These are phyloP conservation scores for Solanum sparsipilum DNA, from an alignment of 257 asterid species.

Conservation along the genomic window DNA sequence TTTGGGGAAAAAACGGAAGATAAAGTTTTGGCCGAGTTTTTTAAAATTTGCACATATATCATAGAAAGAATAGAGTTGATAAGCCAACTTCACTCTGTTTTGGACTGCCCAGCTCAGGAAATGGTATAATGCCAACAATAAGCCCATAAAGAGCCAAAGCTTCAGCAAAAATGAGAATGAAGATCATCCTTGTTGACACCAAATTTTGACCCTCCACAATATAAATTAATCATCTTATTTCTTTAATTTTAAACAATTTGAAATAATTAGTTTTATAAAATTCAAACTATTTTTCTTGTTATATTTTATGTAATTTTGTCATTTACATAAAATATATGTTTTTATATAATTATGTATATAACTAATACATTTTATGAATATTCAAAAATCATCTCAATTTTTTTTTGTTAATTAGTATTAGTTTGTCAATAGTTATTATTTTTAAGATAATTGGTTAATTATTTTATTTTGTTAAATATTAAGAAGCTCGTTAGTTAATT, in stretches of 20 bases:
- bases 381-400: neutral
- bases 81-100: slow-evolving; percentile 13
- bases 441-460: neutral
- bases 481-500: neutral
- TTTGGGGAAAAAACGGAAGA: neutral
- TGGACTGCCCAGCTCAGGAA: slow-evolving; percentile 28
- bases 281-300: too few relatives aligned
- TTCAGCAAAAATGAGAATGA: slow-evolving; percentile 28
- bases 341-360: too few relatives aligned
- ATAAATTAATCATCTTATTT: too few relatives aligned
- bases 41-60: neutral
- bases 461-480: too few relatives aligned
- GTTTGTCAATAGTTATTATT: neutral
- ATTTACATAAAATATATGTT: too few relatives aligned
- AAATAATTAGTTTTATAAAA: too few relatives aligned
- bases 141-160: slow-evolving; percentile 29
- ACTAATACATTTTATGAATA: too few relatives aligned
- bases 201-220: too few relatives aligned
- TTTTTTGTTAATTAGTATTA: neutral
- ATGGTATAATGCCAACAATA: slow-evolving; percentile 29
- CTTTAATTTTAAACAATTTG: too few relatives aligned
- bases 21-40: neutral
- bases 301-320: too few relatives aligned
- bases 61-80: neutral
- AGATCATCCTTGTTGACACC: slow-evolving; percentile 13